Evolutionary conservation across 345 rosid species (phyloP).

Genomic region (Mercurialis annua): DNA sequence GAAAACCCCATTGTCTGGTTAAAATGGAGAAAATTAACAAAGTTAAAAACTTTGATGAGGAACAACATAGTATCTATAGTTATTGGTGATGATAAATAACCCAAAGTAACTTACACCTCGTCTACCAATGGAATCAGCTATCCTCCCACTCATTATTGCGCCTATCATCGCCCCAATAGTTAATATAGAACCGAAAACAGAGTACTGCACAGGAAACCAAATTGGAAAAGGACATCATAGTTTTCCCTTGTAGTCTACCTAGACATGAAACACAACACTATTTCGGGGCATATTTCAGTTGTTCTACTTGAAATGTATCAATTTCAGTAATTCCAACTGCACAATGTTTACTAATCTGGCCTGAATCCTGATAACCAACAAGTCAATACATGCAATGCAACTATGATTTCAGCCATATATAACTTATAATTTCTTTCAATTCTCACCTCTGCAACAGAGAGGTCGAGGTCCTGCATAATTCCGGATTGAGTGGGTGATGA

Average conservation of each 20-base stretch:
- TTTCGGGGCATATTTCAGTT: neutral
- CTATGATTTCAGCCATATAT: too few relatives aligned
- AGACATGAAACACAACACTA: neutral
- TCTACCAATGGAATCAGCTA: slow-evolving; percentile 66
- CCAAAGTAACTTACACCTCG: slow-evolving; percentile 46
- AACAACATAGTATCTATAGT: neutral
- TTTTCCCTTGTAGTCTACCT: neutral
- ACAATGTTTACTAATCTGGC: neutral
- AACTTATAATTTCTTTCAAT: neutral
- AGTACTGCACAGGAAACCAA: slow-evolving; percentile 44
- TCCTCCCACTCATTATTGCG: slow-evolving; percentile 60
- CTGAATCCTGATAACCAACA: too few relatives aligned
- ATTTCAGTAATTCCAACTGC: neutral
- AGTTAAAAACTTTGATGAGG: neutral
- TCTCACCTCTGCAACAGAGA: slow-evolving; percentile 60
- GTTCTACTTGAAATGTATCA: neutral
- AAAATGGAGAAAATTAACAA: slow-evolving; percentile 4
- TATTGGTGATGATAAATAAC: neutral
- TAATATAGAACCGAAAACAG: slow-evolving; percentile 71
- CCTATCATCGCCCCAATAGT: slow-evolving; percentile 86
- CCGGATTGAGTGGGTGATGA: slow-evolving; percentile 87
- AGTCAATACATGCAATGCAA: too few relatives aligned
- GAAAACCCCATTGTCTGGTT: slow-evolving; percentile 68
- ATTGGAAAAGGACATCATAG: neutral
- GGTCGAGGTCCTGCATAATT: slow-evolving; percentile 56